Base-by-base conservation (phyloP, 2,329 filamentous ascomycete species). In the Chaetomium sp. region DNA sequence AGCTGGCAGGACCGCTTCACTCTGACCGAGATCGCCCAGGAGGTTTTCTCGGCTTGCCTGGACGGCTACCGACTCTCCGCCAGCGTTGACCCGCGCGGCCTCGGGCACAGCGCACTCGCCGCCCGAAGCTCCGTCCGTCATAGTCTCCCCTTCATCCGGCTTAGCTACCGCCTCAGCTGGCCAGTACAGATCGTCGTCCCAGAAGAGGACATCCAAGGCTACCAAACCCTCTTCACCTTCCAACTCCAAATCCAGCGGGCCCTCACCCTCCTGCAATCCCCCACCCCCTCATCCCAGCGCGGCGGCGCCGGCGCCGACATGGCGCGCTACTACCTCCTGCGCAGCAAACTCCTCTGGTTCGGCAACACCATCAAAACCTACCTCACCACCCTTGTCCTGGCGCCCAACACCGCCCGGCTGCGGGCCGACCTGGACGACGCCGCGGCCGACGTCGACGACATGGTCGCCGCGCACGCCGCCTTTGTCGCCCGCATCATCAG, bases 1-100 rank as follows among this genome's bases (percentile, higher is more conserved):
- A 79, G 78, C 42, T 97, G 93, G 93, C 88, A 89, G 67, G 92
- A 97, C 74, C 86, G 88, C 23, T 96, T 94, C 72, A 83, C 90
- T 0, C 79, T 97, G 31, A 95, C 90, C 0, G 91, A 93, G 69
- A 78, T 92, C 1, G 88, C 90, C 0, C 90, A 92, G 64, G 88
- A 88, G 63, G 87, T 90, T 0, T 93, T 92, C 73, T 82, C 85
- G 1, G 70, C 77, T 0, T 78, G 79, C 1, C 76, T 91, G 1
- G 85, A 92, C 62, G 70, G 81, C 2, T 84, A 88, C 57, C 85
- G 86, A 23, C 77, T 97, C 9, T 82, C 85, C 2, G 84, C 91
- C 25, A 82, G 80, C 21, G 83, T 84, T 2, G 80, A 71, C 56
- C 74, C 67, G 68, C 79, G 74, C 63, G 77, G 72, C 63, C 12